Percentiles rank a stretch among this genome's conserved stretches.
Evolutionary conservation across 306 rosid genomes (phyloP).

Genomic region (Trifolium subterraneum): DNA sequence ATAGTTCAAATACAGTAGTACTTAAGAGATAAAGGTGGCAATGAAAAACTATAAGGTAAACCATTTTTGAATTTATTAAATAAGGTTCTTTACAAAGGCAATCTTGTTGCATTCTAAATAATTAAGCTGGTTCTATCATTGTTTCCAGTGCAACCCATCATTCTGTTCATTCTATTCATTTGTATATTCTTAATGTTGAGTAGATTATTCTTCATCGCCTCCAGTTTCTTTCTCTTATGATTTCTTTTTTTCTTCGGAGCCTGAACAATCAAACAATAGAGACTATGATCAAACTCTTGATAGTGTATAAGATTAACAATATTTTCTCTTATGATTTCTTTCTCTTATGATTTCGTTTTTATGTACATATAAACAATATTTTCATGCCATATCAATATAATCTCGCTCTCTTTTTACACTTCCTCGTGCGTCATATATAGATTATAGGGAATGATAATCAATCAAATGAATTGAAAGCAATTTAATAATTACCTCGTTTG

Average conservation of each 20-base stretch:
- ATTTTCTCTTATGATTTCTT: too few species aligned
- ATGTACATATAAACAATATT: too few species aligned
- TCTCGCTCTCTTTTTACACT: too few species aligned
- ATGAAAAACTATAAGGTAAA: background rate
- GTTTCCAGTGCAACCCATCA: conserved; percentile 41
- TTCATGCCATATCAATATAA: too few species aligned
- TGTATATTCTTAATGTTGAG: conserved; percentile 45
- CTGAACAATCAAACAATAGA: conserved; percentile 39
- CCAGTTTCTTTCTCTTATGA: conserved; percentile 42
- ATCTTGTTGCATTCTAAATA: background rate
- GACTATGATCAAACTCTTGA: too few species aligned
- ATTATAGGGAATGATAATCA: background rate
- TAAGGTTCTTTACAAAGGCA: background rate
- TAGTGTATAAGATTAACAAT: too few species aligned
- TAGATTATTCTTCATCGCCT: conserved; percentile 60
- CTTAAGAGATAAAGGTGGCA: too few species aligned
- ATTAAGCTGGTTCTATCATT: conserved; percentile 39
- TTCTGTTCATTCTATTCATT: conserved; percentile 35
- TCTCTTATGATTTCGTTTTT: too few species aligned
- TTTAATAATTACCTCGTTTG: conserved; percentile 35
- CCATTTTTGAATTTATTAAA: background rate
- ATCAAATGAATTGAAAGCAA: background rate
- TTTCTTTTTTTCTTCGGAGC: conserved; percentile 47
- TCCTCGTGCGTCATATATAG: too few species aligned
- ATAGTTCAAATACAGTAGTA: background rate